Percentiles rank a stretch among this genome's conserved stretches.
Evolutionary conservation across 2,329 filamentous ascomycete genomes (phyloP).

Genomic region (Ophiostoma angusticollis): DNA sequence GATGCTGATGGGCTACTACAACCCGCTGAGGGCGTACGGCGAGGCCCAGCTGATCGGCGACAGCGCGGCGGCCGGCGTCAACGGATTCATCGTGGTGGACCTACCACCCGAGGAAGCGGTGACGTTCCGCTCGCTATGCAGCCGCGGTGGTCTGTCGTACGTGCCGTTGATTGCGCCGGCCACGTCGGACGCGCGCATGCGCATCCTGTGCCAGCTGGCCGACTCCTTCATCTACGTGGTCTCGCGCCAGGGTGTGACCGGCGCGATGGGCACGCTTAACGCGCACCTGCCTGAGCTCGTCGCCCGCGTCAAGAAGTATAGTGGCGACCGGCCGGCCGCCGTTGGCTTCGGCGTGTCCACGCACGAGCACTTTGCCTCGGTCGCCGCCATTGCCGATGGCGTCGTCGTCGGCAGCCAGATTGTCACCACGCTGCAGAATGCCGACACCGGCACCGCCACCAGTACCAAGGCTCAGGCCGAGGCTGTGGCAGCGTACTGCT

Average conservation of each 20-base stretch:
- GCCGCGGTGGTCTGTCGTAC: conserved; percentile 73
- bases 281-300: conserved; percentile 70
- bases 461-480: conserved; percentile 30
- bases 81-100: conserved; percentile 95
- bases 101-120: conserved; percentile 91
- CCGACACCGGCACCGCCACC: conserved; percentile 43
- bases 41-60: conserved; percentile 81
- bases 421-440: conserved; percentile 63
- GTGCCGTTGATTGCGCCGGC: conserved; percentile 93
- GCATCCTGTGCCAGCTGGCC: conserved; percentile 86
- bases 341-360: conserved; percentile 96
- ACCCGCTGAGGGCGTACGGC: conserved; percentile 85
- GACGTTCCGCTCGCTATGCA: conserved; percentile 77
- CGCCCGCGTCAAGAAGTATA: conserved; percentile 79
- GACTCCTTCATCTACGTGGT: conserved; percentile 99
- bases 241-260: conserved; percentile 92
- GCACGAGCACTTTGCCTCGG: conserved; percentile 78
- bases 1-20: conserved; percentile 98
- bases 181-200: conserved; percentile 88
- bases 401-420: conserved; percentile 97
- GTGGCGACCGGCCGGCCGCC: conserved; percentile 77
- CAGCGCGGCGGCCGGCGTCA: conserved; percentile 71
- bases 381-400: conserved; percentile 75
- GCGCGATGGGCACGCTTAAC: conserved; percentile 73
- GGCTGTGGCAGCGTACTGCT: conserved; percentile 76